A percentile compares a stretch with the other conserved stretches of the same genome.
These are phyloP conservation scores for Aspergillus novofumigatus DNA, from an alignment of 2,329 filamentous ascomycete species.

Conservation along the genomic window DNA sequence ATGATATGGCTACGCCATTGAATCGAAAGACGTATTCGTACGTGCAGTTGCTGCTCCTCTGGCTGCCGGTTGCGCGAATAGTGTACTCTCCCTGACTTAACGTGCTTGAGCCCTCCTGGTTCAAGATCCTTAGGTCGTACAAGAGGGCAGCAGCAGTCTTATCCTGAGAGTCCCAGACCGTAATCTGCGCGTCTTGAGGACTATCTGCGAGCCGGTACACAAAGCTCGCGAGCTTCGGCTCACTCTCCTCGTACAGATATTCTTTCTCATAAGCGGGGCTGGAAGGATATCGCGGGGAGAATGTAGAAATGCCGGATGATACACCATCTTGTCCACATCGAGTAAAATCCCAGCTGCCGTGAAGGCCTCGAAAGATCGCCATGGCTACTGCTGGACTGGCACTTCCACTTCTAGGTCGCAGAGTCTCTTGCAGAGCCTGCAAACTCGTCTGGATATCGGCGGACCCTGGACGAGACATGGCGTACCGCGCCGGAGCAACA, in stretches of 20 bases:
- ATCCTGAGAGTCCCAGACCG: slow-evolving; percentile 10
- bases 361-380: slow-evolving; percentile 66
- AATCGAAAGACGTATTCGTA: slow-evolving; percentile 24
- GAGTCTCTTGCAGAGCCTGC: slow-evolving; percentile 40
- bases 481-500: slow-evolving; percentile 55
- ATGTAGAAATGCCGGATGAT: slow-evolving; percentile 59
- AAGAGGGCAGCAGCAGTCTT: slow-evolving; percentile 1
- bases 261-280: slow-evolving; percentile 29
- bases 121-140: slow-evolving; percentile 6
- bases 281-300: slow-evolving; percentile 60
- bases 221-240: neutral
- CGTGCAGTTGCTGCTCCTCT: neutral
- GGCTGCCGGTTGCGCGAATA: slow-evolving; percentile 7
- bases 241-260: slow-evolving; percentile 30
- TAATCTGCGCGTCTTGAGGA: slow-evolving; percentile 8
- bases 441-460: slow-evolving; percentile 43
- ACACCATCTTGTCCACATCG: slow-evolving; percentile 47
- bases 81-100: slow-evolving; percentile 8
- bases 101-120: neutral
- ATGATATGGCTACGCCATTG: slow-evolving; percentile 23
- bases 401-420: slow-evolving; percentile 41
- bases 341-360: slow-evolving; percentile 63
- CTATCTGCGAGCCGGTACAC: slow-evolving; percentile 15
- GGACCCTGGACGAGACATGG: neutral
- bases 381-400: slow-evolving; percentile 54